Evolutionary conservation across 495 filamentous ascomycete genomes (phyloP), one percentile per base, ranked within the genome.

Genomic region (Talaromyces stipitatus): DNA sequence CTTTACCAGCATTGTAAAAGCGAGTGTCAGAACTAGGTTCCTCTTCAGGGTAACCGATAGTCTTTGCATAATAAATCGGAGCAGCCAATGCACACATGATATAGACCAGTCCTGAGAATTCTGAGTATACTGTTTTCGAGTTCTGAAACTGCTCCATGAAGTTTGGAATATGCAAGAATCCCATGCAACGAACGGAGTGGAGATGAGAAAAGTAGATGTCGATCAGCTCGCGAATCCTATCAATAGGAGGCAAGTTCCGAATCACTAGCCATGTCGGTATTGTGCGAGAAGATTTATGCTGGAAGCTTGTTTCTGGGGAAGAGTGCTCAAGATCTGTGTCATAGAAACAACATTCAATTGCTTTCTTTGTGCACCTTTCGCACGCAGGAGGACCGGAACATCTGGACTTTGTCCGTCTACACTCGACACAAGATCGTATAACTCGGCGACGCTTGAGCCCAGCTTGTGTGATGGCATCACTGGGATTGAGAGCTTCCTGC

Each of bases 1-100:
- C 48, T 29, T 51, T 51, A 16, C 48, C 48, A 8, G 48, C 48
- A 30, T 51, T 28, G 26, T 27, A 51, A 11, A 51, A 51, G 48
- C 26, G 48, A 28, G 28, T 28, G 48, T 28, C 26, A 12, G 14
- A 23, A 28, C 22, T 28, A 9, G 29, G 10, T 12, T 28, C 48
- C n/a, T 30, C 48, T 24, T 51, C 26, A 24, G 4, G 4, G 23
- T 23, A 14, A 16, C 26, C 26, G 12, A n/a, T 16, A 11, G 18
- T 12, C 29, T 51, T 51, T 28, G 48, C 26, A 29, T 28, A 51
- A 28, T 51, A 51, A n/a, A 51, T 27, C 28, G 48, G 26, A 51
- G 48, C 48, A 51, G 48, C 48, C 6, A 51, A n/a, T 16, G 48
- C 48, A 51, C 48, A 51, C 48, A 51, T 51, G 12, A 51, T 51